Conservation (phyloP, 805 yeast species). For the Starmerella powellii region DNA sequence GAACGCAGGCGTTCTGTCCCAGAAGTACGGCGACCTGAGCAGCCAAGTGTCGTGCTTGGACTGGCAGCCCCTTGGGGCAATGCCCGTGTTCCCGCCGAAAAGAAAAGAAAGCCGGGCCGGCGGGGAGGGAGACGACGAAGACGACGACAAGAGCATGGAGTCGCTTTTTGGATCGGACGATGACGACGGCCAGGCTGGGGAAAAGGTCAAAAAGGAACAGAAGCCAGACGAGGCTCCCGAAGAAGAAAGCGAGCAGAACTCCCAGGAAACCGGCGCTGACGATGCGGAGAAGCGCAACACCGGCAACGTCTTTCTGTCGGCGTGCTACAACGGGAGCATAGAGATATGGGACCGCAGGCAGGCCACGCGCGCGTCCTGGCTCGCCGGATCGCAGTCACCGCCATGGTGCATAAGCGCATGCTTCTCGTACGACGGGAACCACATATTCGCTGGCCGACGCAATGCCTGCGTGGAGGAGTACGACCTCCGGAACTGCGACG, state of each 20-base stretch:
- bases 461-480: slow-evolving; percentile 66
- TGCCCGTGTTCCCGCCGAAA: slow-evolving; percentile 8
- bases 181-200: slow-evolving; percentile 30
- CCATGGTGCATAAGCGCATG: slow-evolving; percentile 85
- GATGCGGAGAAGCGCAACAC: slow-evolving; percentile 10
- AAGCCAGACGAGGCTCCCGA: slow-evolving; percentile 13
- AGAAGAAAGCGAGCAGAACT: not conserved
- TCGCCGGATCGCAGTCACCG: slow-evolving; percentile 54
- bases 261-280: slow-evolving; percentile 30
- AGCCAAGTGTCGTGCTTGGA: slow-evolving; percentile 74
- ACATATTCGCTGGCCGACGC: slow-evolving; percentile 73
- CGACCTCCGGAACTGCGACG: slow-evolving; percentile 31
- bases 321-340: slow-evolving; percentile 72
- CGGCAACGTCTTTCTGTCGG: slow-evolving; percentile 48
- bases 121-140: slow-evolving; percentile 15
- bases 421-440: slow-evolving; percentile 79
- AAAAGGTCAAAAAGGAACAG: slow-evolving; percentile 20
- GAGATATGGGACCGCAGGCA: slow-evolving; percentile 72
- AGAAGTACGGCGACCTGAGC: slow-evolving; percentile 42
- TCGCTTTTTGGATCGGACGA: slow-evolving; percentile 51
- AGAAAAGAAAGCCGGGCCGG: slow-evolving; percentile 14
- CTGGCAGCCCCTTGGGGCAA: slow-evolving; percentile 32
- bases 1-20: slow-evolving; percentile 47
- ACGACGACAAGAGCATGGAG: slow-evolving; percentile 31
- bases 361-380: slow-evolving; percentile 36